Evolutionary conservation across 768 basidiomycete species (phyloP).

Genomic region (Tylopilus plumbeoviolaceoides): DNA sequence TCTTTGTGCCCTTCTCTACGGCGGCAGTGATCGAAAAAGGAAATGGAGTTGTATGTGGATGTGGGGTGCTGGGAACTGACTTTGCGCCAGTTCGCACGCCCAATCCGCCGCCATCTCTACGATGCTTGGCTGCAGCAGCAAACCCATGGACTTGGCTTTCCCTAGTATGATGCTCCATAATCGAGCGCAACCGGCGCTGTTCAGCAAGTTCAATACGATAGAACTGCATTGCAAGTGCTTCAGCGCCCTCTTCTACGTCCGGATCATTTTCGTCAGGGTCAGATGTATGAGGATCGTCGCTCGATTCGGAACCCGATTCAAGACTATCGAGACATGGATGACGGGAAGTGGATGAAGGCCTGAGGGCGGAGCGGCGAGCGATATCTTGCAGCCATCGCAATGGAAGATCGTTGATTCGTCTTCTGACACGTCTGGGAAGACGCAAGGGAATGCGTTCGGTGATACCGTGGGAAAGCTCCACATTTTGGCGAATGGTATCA

Average conservation of each 20-base stretch:
- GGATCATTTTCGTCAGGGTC: constrained; percentile 35
- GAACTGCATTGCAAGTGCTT: constrained; percentile 87
- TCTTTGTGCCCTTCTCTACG: constrained; percentile 91
- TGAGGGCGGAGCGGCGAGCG: constrained; percentile 46
- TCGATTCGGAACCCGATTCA: constrained; percentile 32
- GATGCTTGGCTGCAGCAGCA: constrained; percentile 4
- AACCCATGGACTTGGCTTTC: constrained; percentile 39
- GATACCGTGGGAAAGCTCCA: constrained; percentile 70
- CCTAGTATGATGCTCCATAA: constrained; percentile 86
- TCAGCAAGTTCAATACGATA: constrained; percentile 90
- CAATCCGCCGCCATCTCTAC: not conserved
- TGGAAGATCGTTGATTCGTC: constrained; percentile 70
- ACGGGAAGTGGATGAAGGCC: constrained; percentile 9
- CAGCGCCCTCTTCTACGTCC: constrained; percentile 63
- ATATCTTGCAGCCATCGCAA: constrained; percentile 77
- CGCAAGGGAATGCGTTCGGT: constrained; percentile 80
- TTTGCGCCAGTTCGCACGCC: constrained; percentile 11
- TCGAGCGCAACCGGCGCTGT: constrained; percentile 80
- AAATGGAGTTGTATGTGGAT: constrained; percentile 34
- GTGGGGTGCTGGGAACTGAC: constrained; percentile 18
- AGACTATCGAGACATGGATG: constrained; percentile 15
- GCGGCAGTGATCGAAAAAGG: constrained; percentile 95
- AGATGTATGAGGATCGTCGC: constrained; percentile 30
- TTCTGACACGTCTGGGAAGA: constrained; percentile 45
- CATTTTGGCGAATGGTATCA: constrained; percentile 86